These are phyloP conservation scores for Gregarina niphandrodes DNA, from an alignment of 169 alveolate genomes.

Conservation along the genomic window DNA sequence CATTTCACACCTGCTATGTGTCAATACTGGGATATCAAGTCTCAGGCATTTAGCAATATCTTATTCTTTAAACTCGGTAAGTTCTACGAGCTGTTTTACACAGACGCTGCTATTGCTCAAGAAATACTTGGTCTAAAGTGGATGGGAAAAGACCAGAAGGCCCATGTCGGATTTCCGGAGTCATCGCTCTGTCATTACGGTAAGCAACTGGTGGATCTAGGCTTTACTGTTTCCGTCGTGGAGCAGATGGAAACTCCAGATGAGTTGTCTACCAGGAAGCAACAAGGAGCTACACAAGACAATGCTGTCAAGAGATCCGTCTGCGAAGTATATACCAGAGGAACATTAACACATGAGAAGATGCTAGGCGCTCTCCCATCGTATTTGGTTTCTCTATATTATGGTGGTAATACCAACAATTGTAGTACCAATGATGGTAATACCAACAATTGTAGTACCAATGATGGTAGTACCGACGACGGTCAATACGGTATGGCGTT, in stretches of 20 bases:
- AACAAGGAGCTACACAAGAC: conserved; percentile 69
- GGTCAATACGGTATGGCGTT: conserved; percentile 1
- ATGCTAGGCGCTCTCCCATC: conserved; percentile 11
- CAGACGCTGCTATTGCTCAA: conserved; percentile 81
- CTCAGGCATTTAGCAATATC: conserved; percentile 71
- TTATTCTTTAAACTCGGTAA: conserved; percentile 88
- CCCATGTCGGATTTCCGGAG: conserved; percentile 98
- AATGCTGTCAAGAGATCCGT: conserved; percentile 17
- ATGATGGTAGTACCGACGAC: not conserved
- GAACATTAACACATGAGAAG: conserved; percentile 13
- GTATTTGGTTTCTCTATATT: not conserved
- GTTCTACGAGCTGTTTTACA: conserved; percentile 62
- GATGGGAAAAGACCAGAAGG: conserved; percentile 85
- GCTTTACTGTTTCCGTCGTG: conserved; percentile 86
- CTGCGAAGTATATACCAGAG: conserved; percentile 16
- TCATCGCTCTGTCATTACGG: conserved; percentile 73
- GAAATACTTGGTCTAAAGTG: conserved; percentile 74
- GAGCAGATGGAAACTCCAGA: conserved; percentile 94
- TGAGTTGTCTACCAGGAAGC: conserved; percentile 44
- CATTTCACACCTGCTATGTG: conserved; percentile 87
- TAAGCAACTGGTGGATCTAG: conserved; percentile 58
- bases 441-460: not conserved
- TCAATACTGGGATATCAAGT: conserved; percentile 86
- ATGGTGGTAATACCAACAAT: not conserved
- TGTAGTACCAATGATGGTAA: not conserved